Conservation (phyloP, 192 early-diverging fungal genomes). For the Gryganskiella cystojenkinii region DNA sequence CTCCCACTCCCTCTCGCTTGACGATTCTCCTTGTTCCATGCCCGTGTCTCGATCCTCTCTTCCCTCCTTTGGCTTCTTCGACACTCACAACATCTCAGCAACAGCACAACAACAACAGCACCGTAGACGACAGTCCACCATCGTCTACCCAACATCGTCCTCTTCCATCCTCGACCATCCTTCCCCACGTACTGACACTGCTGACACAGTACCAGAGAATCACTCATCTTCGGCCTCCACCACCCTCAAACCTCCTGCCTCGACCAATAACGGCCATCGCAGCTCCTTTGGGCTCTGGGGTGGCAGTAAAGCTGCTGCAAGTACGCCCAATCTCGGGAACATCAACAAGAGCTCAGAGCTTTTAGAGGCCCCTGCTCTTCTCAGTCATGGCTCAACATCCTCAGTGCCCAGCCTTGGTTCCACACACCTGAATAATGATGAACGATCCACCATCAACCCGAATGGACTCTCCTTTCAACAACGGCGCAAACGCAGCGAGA, state of each 20-base stretch:
- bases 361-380: constrained; percentile 1
- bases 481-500: constrained; percentile 42
- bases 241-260: constrained; percentile 4
- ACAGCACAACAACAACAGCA: no score
- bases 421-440: background rate
- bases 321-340: constrained; percentile 30
- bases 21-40: no score
- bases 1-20: background rate
- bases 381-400: background rate
- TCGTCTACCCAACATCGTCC: constrained; percentile 13
- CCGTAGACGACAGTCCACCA: constrained; percentile 17
- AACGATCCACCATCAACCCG: background rate
- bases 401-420: background rate
- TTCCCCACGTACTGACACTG: no score
- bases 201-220: no score
- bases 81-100: no score
- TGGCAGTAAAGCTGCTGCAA: constrained; percentile 31
- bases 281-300: constrained; percentile 24
- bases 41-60: background rate
- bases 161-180: background rate
- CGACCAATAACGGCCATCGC: constrained; percentile 9
- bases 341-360: constrained; percentile 1
- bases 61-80: background rate
- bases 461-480: constrained; percentile 32
- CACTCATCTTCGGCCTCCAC: no score